A percentile compares a stretch with the other conserved stretches of the same genome.
Conservation (phyloP, 805 yeast genomes). For the Starmerella tilneyi region DNA sequence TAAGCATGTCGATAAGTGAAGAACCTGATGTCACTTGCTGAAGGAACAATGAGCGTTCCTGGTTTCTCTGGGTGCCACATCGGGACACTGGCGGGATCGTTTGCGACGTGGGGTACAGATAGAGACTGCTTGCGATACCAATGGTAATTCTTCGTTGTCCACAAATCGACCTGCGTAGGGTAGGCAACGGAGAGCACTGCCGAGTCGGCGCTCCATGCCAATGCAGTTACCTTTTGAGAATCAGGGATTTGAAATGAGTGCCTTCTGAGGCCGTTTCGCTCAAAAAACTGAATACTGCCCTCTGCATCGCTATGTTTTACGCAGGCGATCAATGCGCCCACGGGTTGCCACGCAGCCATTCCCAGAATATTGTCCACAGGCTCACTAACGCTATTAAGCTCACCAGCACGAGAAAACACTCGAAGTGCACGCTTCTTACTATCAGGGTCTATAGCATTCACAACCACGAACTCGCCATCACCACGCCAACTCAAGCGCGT, state of each 20-base stretch:
- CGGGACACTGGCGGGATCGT: constrained; percentile 11
- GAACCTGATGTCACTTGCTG: constrained; percentile 13
- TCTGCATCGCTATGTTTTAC: constrained; percentile 37
- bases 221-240: constrained; percentile 33
- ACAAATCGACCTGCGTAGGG: constrained; percentile 57
- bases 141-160: constrained; percentile 88
- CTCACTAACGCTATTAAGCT: constrained; percentile 71
- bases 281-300: constrained; percentile 58
- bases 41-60: constrained; percentile 48
- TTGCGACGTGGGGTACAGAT: neutral
- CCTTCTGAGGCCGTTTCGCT: constrained; percentile 84
- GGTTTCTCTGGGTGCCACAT: constrained; percentile 90
- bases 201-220: constrained; percentile 75
- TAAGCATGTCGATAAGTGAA: constrained; percentile 51
- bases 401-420: constrained; percentile 68
- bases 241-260: constrained; percentile 68
- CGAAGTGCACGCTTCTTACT: constrained; percentile 60
- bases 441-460: constrained; percentile 50
- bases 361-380: constrained; percentile 77
- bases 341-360: constrained; percentile 76
- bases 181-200: constrained; percentile 67
- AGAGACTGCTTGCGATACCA: constrained; percentile 90
- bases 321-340: constrained; percentile 76
- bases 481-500: constrained; percentile 81
- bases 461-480: constrained; percentile 73